Evolutionary conservation across 1,139 yeast species (phyloP), one percentile per base, ranked within the genome.

Genomic region (Lodderomyces oxycetoniae): DNA sequence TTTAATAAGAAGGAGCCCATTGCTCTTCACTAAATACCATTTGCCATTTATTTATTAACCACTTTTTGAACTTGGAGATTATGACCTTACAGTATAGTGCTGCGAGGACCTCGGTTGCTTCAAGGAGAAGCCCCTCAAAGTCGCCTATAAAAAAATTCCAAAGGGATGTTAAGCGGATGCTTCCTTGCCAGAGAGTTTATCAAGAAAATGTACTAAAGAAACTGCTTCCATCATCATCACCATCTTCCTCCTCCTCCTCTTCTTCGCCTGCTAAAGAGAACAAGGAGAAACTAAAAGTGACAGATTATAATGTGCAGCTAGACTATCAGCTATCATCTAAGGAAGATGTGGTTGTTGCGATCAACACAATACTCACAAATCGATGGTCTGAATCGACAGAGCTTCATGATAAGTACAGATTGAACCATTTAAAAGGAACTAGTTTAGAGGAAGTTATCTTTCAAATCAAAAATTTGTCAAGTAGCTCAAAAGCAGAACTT

Each of bases 301-400:
- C 47, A 34, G 68, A 62, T 44, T 64, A 64, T 41, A 57, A 65
- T 40, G 63, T 67, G 1, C 62, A 63, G 40, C 52, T 68, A 32
- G 71, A 67, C 42, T 67, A 57, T 36, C 69, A 63, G 30, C 49
- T 67, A 11, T 26, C 29, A 8, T 52, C 62, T 2, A 44, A 49
- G 2, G 57, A 64, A n/a, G 59, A 64, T 38, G 45, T 68, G 1
- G 28, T 55, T 25, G 47, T 49, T 2, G 73, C 71, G 0, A 50
- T 67, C 2, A 59, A 61, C 24, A 55, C 61, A 2, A 55, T 67
- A 6, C 29, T 64, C 10, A 42, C 45, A 4, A 67, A 63, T 39
- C 65, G 57, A 36, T 68, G 74, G 74, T 48, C 63, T 2, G 71
- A 65, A 39, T 48, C 59, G 2, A 56, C 61, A 2, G 35, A 35